Evolutionary conservation across 225 moss, liverwort and hornwort species (phyloP).

Genomic region (Lunularia cruciata): DNA sequence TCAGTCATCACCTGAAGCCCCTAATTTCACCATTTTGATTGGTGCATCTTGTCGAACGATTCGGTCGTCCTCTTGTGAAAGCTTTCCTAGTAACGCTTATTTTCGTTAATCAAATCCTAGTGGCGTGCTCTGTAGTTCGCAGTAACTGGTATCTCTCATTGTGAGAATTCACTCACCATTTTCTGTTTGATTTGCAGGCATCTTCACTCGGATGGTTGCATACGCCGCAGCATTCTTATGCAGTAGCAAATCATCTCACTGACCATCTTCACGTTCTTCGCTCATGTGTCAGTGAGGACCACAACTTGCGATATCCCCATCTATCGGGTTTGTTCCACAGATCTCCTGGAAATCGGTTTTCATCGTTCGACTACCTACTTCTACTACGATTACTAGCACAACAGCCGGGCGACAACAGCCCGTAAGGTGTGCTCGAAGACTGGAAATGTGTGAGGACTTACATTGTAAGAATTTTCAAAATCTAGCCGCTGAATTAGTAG

Average conservation of each 20-base stretch:
- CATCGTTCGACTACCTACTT: background rate
- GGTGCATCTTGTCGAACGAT: background rate
- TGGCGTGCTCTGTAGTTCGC: background rate
- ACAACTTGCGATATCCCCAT: background rate
- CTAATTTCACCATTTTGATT: background rate
- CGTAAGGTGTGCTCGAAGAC: background rate
- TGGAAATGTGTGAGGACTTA: slow-evolving; percentile 9
- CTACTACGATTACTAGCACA: background rate
- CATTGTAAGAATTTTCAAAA: slow-evolving; percentile 4
- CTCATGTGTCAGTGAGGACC: background rate
- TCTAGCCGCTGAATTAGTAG: background rate
- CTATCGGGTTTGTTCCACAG: background rate
- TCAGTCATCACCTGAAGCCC: background rate
- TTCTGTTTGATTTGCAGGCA: too few species aligned
- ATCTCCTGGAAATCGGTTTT: background rate
- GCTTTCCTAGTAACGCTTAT: background rate
- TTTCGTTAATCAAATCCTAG: background rate
- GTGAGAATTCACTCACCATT: background rate
- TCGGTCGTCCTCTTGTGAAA: background rate
- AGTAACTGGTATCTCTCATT: background rate
- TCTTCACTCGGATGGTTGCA: slow-evolving; percentile 2
- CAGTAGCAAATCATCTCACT: background rate
- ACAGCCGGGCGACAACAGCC: background rate
- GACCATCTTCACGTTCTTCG: background rate
- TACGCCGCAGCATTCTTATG: background rate